These are phyloP conservation scores for Xylaria sp. DNA, from an alignment of 2,329 filamentous ascomycete species.

Conservation along the genomic window DNA sequence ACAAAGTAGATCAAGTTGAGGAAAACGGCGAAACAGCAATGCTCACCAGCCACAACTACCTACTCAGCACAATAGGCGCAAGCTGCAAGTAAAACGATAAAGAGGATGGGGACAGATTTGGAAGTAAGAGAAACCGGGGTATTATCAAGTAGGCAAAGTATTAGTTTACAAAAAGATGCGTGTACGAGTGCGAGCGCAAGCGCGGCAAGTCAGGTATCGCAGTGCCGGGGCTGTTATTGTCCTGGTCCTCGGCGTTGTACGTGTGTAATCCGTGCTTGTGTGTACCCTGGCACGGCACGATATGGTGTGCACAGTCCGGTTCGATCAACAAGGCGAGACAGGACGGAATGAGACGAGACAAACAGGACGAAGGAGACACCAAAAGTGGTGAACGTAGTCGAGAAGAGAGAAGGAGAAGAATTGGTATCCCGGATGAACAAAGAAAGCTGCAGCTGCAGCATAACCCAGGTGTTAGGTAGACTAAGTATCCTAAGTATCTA, in stretches of 20 bases:
- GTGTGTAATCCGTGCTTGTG: conserved; percentile 19
- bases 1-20: neutral
- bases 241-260: conserved; percentile 4
- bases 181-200: conserved; percentile 12
- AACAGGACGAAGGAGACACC: neutral
- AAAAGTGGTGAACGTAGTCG: neutral
- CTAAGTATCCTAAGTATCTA: neutral
- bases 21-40: conserved; percentile 12
- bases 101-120: conserved; percentile 12
- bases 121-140: conserved; percentile 14
- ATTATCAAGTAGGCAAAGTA: conserved; percentile 18
- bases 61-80: neutral
- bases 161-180: conserved; percentile 2
- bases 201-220: conserved; percentile 20
- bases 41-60: conserved; percentile 13
- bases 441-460: neutral
- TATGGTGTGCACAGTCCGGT: neutral
- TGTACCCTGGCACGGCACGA: conserved; percentile 5
- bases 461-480: neutral
- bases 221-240: neutral
- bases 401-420: neutral
- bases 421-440: neutral
- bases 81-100: neutral
- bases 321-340: conserved; percentile 11
- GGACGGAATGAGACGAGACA: neutral